phyloP scores from a whole-genome alignment of 2,329 filamentous ascomycete species.

The Penicillium sp. region DNA sequence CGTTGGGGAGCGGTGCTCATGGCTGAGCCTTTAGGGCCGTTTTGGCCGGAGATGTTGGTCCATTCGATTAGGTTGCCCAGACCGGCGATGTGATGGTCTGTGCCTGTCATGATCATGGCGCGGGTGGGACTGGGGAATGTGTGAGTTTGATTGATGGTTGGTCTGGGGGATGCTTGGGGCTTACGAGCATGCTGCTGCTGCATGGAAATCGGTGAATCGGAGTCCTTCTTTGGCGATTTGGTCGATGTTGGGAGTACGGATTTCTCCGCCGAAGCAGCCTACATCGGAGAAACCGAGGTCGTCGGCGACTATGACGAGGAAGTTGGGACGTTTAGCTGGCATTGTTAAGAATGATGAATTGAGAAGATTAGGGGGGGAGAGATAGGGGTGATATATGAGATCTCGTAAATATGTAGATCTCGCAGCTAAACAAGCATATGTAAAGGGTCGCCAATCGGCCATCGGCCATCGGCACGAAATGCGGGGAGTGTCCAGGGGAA shows the following conservation, averaged over 20 bases:
- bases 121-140: slow-evolving; percentile 49
- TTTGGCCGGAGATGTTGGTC: slow-evolving; percentile 55
- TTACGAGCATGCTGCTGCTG: slow-evolving; percentile 61
- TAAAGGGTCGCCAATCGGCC: slow-evolving; percentile 15
- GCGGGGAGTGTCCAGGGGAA: neutral
- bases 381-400: neutral
- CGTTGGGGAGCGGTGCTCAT: slow-evolving; percentile 55
- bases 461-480: slow-evolving; percentile 12
- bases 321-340: slow-evolving; percentile 53
- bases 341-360: slow-evolving; percentile 13
- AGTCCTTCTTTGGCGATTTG: slow-evolving; percentile 53
- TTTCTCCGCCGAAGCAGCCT: slow-evolving; percentile 59
- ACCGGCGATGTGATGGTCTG: slow-evolving; percentile 56
- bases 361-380: neutral
- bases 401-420: neutral
- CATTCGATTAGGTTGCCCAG: slow-evolving; percentile 60
- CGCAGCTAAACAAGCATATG: neutral
- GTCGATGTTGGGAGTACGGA: slow-evolving; percentile 60
- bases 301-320: slow-evolving; percentile 59
- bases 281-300: slow-evolving; percentile 62
- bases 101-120: slow-evolving; percentile 66
- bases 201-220: slow-evolving; percentile 64
- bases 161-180: slow-evolving; percentile 20
- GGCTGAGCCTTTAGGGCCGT: slow-evolving; percentile 51
- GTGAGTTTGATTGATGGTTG: neutral